Conservation (phyloP, 1,284 basidiomycete species). For the Uromyces viciae-fabae region DNA sequence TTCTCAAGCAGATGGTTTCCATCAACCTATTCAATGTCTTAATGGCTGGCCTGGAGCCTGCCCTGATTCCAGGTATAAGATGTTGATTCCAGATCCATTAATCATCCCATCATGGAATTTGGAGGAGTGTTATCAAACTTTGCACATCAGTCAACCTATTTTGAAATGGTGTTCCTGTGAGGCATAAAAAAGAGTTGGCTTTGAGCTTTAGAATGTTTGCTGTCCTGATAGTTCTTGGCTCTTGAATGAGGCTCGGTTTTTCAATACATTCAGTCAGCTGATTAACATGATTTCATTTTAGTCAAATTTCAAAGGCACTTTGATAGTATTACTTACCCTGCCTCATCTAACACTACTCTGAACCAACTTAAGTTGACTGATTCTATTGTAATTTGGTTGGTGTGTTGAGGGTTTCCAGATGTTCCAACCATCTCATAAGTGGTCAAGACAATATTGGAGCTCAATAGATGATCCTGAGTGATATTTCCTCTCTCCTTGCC, state of each 20-base stretch:
- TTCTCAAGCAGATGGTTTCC: conserved; percentile 4
- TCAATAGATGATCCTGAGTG: neutral
- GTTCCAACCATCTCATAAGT: neutral
- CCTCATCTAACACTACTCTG: neutral
- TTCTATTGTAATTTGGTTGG: neutral
- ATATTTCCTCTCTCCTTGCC: neutral
- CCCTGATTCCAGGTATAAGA: neutral
- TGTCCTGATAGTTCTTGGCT: neutral
- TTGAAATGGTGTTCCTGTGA: neutral
- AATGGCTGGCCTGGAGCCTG: neutral
- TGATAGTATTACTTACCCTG: neutral
- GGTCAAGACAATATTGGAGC: neutral
- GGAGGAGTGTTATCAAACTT: neutral
- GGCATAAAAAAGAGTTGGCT: neutral
- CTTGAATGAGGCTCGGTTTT: too few species aligned
- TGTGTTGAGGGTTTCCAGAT: neutral
- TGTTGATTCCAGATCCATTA: conserved; percentile 13
- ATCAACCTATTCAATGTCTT: neutral
- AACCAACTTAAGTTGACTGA: neutral
- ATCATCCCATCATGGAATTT: neutral
- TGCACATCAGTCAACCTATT: neutral
- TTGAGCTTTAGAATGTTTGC: neutral
- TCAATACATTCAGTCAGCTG: neutral
- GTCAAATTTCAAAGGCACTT: neutral
- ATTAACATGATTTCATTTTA: neutral